Evolutionary conservation across 164 flowering plant species (phyloP), one percentile per base, ranked within the genome.

Genomic region (Aristolochia contorta): DNA sequence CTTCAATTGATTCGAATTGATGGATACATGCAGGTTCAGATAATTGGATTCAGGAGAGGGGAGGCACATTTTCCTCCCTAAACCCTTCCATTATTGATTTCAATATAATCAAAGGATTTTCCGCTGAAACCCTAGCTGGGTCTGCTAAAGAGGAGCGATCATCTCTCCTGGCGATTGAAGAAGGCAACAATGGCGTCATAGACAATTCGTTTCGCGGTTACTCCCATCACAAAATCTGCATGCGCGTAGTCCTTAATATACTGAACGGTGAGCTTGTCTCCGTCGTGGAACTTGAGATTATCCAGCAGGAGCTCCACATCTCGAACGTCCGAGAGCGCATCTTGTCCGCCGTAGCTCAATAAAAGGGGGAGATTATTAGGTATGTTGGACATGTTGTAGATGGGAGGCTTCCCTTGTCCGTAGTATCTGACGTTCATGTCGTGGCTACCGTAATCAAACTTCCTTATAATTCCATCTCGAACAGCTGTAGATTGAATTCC

Each of bases 291-390:
- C 78, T 87, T 82, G 24, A 84, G 72, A 25, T 22, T n/a, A 51
- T 81, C 91, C 0, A 87, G 73, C 43, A 87, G 57, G 8, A 37
- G 61, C 55, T 49, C 62, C 0, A 87, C 94, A 47, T 87, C 94
- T 1, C 61, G 57, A 5, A 51, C 57, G 59, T 81, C 91, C 16
- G 89, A 73, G 0, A 87, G 83, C 0, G 85, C 76, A 27, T 84
- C 94, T 16, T 50, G 65, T 45, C 89, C 91, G 27, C 91, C 94
- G 55, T 87, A 84, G 78, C 85, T 80, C n/a, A 84, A 18, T 76
- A 87, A 84, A 25, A 87, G 60, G 24, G 94, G 89, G 41, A 84
- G 64, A 65, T 79, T 65, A 0, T 64, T 68, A 0, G 94, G 87
- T 9, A 87, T 84, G 79, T 74, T 77, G n/a, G 86, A 67, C 58